A percentile compares a stretch with the other conserved stretches of the same genome.
These are phyloP conservation scores for Bruguiera sexangula DNA, from an alignment of 345 rosid genomes.

Conservation along the genomic window DNA sequence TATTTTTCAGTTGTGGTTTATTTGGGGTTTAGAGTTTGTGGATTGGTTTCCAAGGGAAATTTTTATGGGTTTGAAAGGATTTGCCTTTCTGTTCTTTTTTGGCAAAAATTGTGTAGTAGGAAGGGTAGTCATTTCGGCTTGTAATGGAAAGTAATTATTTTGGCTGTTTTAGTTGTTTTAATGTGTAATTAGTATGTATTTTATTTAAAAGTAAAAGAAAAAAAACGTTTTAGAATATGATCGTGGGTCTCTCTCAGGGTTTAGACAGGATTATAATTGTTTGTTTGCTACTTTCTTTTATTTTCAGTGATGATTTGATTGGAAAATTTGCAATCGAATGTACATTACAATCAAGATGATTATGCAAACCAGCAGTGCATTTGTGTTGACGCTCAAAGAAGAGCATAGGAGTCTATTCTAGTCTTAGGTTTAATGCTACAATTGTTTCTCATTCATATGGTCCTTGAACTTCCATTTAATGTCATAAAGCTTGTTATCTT, in stretches of 20 bases:
- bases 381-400: neutral
- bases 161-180: neutral
- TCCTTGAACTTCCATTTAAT: neutral
- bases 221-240: neutral
- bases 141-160: slow-evolving; percentile 6
- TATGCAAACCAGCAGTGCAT: neutral
- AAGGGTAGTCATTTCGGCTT: neutral
- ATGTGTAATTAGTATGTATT: slow-evolving; percentile 1
- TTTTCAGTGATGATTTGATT: neutral
- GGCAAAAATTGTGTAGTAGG: neutral
- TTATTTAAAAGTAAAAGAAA: neutral
- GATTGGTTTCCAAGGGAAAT: neutral
- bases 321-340: neutral
- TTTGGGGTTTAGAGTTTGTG: neutral
- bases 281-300: slow-evolving; percentile 3
- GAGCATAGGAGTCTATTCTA: neutral
- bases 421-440: neutral
- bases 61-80: slow-evolving; percentile 3
- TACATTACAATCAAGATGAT: neutral
- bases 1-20: neutral
- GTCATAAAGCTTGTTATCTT: neutral
- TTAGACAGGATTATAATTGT: slow-evolving; percentile 14
- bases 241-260: slow-evolving; percentile 4
- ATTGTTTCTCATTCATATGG: neutral
- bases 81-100: neutral